Conservation (phyloP, 2,329 filamentous ascomycete genomes). For the Cylindrodendrum hubeiense region DNA sequence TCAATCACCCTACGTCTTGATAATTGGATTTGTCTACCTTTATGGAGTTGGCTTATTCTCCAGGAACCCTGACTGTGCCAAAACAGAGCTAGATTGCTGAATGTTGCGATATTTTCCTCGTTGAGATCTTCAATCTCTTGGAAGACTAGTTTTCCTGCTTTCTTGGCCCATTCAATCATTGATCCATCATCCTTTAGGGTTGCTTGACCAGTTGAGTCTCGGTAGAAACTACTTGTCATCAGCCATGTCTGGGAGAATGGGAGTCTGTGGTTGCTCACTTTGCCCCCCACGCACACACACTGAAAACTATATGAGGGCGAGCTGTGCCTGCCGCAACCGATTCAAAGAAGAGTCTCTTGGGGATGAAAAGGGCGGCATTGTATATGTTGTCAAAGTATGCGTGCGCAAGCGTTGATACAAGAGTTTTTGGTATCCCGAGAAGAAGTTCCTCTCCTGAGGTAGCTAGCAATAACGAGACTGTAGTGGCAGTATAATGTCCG, state of each 20-base stretch:
- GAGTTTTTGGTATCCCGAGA: not conserved
- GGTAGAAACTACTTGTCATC: conserved; percentile 29
- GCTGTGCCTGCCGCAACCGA: not conserved
- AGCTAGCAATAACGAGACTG: not conserved
- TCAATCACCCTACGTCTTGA: not conserved
- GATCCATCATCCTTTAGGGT: not conserved
- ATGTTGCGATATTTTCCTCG: conserved; percentile 33
- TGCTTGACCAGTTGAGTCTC: not conserved
- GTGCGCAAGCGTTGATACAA: not conserved
- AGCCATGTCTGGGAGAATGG: not conserved
- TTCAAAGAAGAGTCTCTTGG: not conserved
- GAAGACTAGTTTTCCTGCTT: conserved; percentile 24
- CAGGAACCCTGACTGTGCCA: conserved; percentile 40
- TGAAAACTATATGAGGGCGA: conserved; percentile 21
- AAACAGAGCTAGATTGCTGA: conserved; percentile 34
- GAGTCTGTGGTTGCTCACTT: conserved; percentile 12
- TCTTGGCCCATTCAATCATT: conserved; percentile 30
- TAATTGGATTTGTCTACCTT: conserved; percentile 6
- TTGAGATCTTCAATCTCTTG: conserved; percentile 25
- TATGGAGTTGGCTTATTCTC: conserved; percentile 36
- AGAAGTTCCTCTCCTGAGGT: not conserved
- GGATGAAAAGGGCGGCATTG: conserved; percentile 25
- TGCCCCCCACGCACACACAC: conserved; percentile 36
- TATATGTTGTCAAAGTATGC: conserved; percentile 37
- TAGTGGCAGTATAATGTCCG: not conserved